Base-by-base conservation (phyloP, 23 red algal genomes). In the Gracilariopsis chorda region DNA sequence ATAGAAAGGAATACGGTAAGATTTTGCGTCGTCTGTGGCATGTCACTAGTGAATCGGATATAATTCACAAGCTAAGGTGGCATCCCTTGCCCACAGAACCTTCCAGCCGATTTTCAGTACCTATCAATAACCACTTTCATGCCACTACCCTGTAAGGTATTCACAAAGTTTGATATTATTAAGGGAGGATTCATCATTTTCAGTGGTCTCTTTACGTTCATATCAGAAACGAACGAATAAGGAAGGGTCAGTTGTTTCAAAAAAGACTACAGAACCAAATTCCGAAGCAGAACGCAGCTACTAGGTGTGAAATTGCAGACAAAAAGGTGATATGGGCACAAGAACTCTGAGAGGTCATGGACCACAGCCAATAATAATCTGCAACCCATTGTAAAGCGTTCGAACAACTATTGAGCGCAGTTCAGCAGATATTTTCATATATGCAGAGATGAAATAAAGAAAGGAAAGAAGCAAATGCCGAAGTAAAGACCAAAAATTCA, bases 341-440 rank as follows among this genome's bases (percentile, higher is more conserved):
- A 45, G 30, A 98, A 91, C 80, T 98, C 95, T 21, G 95, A 91
- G 64, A 98, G 91, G 88, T 98, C 95, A 42, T 98, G 95, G 40
- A 98, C 53, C 7, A 98, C 39, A 16, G 92, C 92, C 13, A 98
- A 44, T 9, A 98, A 39, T 30, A 94, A 19, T 34, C 95, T 86
- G 64, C 8, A 82, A 39, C 27, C 95, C 95, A 34, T 77, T 48
- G 61, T 94, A 98, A 17, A 98, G 86, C 4, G 63, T 61, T 42
- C 92, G 55, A 41, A 98, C 77, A 14, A 67, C 55, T 3, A 62
- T 57, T 3, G 85, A 43, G 27, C 92, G 48, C 56, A 55, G 21
- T 30, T 48, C 72, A 0, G 39, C 51, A 33, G 62, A 58, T 51
- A 46, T 47, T 24, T 29, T 76, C 32, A 98, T 42, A 37, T 69